phyloP scores from a whole-genome alignment of 2,329 filamentous ascomycete species.

The Hypomyces rosellus region DNA sequence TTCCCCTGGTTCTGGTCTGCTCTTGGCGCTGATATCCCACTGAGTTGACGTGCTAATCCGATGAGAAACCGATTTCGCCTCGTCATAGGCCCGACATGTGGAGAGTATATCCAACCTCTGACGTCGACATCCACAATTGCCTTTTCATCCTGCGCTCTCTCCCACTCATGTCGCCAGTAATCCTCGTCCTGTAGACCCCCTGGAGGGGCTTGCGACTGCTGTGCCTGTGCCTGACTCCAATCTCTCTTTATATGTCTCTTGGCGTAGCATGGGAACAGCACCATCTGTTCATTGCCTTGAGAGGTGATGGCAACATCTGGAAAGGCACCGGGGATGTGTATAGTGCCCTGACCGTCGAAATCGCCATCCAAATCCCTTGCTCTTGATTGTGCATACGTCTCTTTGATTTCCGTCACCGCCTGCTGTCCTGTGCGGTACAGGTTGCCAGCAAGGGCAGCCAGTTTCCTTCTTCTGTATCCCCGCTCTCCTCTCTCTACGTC shows the following conservation, averaged over 20 bases:
- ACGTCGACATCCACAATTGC: conserved; percentile 92
- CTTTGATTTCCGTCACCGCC: conserved; percentile 52
- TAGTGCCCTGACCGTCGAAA: conserved; percentile 23
- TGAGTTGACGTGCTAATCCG: conserved; percentile 78
- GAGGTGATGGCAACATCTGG: conserved; percentile 76
- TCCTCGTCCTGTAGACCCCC: conserved; percentile 48
- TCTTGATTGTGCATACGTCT: conserved; percentile 52
- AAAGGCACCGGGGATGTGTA: conserved; percentile 65
- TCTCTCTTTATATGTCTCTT: conserved; percentile 57
- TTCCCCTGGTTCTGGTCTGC: conserved; percentile 25
- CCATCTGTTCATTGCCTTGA: conserved; percentile 82
- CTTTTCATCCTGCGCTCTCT: conserved; percentile 71
- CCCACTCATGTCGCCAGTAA: conserved; percentile 74
- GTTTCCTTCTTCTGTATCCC: conserved; percentile 69
- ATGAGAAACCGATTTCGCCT: conserved; percentile 82
- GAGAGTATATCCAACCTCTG: conserved; percentile 88
- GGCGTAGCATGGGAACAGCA: conserved; percentile 91
- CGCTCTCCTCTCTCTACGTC: conserved; percentile 42
- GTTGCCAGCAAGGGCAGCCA: conserved; percentile 58
- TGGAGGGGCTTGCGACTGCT: conserved; percentile 35
- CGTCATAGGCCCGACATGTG: conserved; percentile 76
- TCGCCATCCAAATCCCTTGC: conserved; percentile 25
- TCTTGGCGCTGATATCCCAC: conserved; percentile 70
- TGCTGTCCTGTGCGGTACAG: conserved; percentile 51
- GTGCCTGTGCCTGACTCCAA: conserved; percentile 25